Conservation (phyloP, 2,329 filamentous ascomycete genomes). For the Keithomyces neogunnii region DNA sequence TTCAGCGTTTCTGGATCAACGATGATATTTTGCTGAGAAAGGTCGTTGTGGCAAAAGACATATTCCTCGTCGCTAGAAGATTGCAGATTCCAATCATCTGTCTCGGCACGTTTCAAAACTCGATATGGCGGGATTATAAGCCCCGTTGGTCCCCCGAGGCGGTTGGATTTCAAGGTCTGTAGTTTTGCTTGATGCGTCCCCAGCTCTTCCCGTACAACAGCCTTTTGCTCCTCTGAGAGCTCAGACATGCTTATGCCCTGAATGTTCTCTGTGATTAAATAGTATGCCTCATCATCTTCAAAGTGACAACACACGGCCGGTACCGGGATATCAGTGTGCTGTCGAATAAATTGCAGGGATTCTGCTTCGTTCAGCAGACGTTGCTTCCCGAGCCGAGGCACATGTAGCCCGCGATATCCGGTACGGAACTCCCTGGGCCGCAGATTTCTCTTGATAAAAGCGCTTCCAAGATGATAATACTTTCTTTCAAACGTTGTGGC, state of each 20-base stretch:
- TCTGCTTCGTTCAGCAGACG: neutral
- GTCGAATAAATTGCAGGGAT: neutral
- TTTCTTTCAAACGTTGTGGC: conserved; percentile 19
- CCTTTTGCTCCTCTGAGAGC: neutral
- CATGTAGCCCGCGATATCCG: conserved; percentile 17
- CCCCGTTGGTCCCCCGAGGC: neutral
- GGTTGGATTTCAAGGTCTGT: neutral
- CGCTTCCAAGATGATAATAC: conserved; percentile 18
- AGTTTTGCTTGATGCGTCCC: neutral
- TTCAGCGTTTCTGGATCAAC: neutral
- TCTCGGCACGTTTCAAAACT: neutral
- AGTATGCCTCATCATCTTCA: conserved; percentile 8
- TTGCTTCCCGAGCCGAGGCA: conserved; percentile 20
- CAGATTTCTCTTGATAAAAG: conserved; percentile 23
- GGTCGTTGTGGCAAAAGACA: neutral
- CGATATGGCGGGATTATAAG: neutral
- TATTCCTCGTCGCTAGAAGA: neutral
- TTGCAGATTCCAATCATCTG: too few species aligned
- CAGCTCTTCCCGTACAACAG: neutral
- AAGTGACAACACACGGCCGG: conserved; percentile 9
- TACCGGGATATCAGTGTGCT: conserved; percentile 4
- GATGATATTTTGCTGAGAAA: neutral
- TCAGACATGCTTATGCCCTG: conserved; percentile 7
- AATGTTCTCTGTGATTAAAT: conserved; percentile 9
- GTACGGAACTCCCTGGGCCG: conserved; percentile 20